Evolutionary conservation across 176 grass and related monocot species (phyloP).

Genomic region (Miscanthus lutarioriparius): DNA sequence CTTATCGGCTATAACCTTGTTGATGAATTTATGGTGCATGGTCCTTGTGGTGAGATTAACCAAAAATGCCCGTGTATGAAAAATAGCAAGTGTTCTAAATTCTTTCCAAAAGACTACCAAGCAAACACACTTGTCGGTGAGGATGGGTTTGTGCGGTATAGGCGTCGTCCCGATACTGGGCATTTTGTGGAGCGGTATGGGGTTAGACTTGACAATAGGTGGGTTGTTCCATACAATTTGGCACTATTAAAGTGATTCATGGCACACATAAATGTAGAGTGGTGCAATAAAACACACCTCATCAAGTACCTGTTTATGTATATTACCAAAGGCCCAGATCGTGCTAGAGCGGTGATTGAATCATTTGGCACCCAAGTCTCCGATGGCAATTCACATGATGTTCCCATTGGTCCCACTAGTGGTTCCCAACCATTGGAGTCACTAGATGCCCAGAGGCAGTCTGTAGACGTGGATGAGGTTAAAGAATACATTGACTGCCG

Average conservation of each 20-base stretch:
- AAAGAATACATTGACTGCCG: not conserved
- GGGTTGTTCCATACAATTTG: not conserved
- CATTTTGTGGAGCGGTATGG: not conserved
- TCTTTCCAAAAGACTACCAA: not conserved
- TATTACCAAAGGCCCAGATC: not conserved
- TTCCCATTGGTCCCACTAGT: too few relatives aligned
- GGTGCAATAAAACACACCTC: not conserved
- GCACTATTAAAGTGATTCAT: not conserved
- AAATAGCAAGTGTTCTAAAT: not conserved
- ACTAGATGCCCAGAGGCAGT: not conserved
- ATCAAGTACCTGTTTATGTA: slow-evolving; percentile 23
- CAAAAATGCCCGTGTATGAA: not conserved
- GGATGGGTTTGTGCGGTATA: slow-evolving; percentile 25
- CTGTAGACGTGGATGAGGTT: not conserved
- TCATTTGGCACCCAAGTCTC: not conserved
- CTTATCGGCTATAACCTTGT: not conserved
- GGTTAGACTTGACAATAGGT: not conserved
- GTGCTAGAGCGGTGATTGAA: not conserved
- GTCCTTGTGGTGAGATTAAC: not conserved
- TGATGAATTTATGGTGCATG: slow-evolving; percentile 20
- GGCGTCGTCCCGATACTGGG: not conserved
- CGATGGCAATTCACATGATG: not conserved
- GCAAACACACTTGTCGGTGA: not conserved
- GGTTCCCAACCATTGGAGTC: not conserved
- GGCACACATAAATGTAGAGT: not conserved